Evolutionary conservation across 805 yeast species (phyloP).

Genomic region (Babjeviella inositovora): DNA sequence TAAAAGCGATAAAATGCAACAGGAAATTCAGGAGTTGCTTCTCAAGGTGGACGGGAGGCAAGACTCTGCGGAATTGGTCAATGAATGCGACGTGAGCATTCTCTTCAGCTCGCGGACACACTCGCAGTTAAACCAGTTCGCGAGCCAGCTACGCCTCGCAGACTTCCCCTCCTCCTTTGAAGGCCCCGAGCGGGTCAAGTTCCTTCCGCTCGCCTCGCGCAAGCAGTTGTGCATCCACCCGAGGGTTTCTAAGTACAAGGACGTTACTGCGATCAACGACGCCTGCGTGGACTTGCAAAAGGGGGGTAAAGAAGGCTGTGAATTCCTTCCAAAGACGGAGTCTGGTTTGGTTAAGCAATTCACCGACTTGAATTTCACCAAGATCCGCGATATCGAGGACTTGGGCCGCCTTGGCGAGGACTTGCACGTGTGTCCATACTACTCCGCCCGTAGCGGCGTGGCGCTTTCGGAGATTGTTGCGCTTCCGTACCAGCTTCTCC

Average conservation of each 20-base stretch:
- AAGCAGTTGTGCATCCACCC: slow-evolving; percentile 74
- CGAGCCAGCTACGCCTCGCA: slow-evolving; percentile 51
- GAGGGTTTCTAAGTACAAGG: slow-evolving; percentile 29
- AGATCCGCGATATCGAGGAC: slow-evolving; percentile 70
- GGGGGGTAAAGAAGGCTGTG: slow-evolving; percentile 14
- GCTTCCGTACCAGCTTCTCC: slow-evolving; percentile 69
- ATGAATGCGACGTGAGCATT: slow-evolving; percentile 27
- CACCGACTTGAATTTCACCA: slow-evolving; percentile 35
- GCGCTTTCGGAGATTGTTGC: slow-evolving; percentile 60
- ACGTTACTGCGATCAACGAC: slow-evolving; percentile 51
- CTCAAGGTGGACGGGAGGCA: slow-evolving; percentile 17
- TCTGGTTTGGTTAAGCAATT: slow-evolving; percentile 19
- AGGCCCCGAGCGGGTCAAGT: slow-evolving; percentile 25
- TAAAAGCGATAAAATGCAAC: slow-evolving; percentile 15
- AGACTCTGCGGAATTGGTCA: slow-evolving; percentile 6
- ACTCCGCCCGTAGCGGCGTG: slow-evolving; percentile 44
- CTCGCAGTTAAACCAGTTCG: slow-evolving; percentile 73
- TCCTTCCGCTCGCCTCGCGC: slow-evolving; percentile 66
- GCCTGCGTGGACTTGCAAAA: slow-evolving; percentile 63
- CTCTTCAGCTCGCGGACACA: slow-evolving; percentile 79
- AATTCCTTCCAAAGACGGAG: slow-evolving; percentile 17
- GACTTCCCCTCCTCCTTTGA: slow-evolving; percentile 44
- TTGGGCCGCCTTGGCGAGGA: slow-evolving; percentile 40
- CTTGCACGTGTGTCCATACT: slow-evolving; percentile 65
- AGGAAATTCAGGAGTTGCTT: slow-evolving; percentile 32